These are phyloP conservation scores for Hondaea fermentalgiana DNA, from an alignment of 108 stramenopile genomes.

Conservation along the genomic window DNA sequence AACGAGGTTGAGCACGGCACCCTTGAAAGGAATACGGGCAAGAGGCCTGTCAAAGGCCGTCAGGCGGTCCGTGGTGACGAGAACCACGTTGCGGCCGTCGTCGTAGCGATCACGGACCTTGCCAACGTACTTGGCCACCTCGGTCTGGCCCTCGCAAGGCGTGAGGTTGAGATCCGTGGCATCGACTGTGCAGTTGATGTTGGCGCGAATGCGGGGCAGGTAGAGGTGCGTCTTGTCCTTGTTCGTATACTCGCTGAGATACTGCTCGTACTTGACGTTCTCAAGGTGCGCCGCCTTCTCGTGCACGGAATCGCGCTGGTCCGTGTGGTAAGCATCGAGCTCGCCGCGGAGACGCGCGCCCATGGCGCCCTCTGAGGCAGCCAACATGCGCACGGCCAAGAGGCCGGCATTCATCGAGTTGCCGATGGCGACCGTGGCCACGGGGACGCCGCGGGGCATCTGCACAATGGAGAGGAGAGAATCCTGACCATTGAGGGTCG, in stretches of 20 bases:
- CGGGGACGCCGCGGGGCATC: conserved; percentile 96
- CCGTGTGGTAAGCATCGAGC: conserved; percentile 15
- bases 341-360: background rate
- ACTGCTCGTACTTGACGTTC: conserved; percentile 34
- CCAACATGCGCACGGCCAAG: conserved; percentile 83
- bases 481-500: conserved; percentile 89
- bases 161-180: background rate
- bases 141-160: background rate
- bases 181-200: background rate
- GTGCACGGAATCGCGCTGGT: background rate
- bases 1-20: conserved; percentile 83
- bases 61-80: conserved; percentile 94
- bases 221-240: conserved; percentile 11
- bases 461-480: conserved; percentile 93
- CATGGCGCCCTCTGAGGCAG: conserved; percentile 31
- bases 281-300: conserved; percentile 44
- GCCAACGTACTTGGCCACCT: conserved; percentile 10
- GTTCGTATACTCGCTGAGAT: conserved; percentile 24
- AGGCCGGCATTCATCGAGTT: conserved; percentile 95
- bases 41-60: conserved; percentile 94
- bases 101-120: conserved; percentile 52
- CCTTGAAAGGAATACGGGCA: conserved; percentile 89
- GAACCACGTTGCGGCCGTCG: conserved; percentile 50
- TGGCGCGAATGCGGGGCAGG: background rate
- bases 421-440: conserved; percentile 98